phyloP scores from a whole-genome alignment of 352 stramenopile species.

The Pythium dissotocum region DNA sequence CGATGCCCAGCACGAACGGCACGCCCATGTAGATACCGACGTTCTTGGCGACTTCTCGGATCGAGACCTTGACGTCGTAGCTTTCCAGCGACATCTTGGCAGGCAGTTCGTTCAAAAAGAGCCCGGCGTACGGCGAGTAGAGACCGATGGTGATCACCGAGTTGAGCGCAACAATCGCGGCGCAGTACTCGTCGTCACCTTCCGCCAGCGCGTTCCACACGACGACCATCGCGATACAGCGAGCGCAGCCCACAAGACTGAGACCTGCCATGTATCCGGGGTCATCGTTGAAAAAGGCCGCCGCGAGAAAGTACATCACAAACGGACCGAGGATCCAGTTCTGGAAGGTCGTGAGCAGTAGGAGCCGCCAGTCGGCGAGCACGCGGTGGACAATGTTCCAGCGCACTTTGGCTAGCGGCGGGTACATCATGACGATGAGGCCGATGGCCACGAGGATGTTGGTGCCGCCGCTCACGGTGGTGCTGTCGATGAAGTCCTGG shows the following conservation, averaged over 20 bases:
- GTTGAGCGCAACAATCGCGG: slow-evolving; percentile 70
- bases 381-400: slow-evolving; percentile 48
- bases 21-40: slow-evolving; percentile 74
- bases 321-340: slow-evolving; percentile 62
- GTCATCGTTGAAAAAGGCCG: slow-evolving; percentile 48
- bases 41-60: slow-evolving; percentile 46
- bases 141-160: slow-evolving; percentile 56
- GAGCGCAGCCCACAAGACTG: slow-evolving; percentile 62
- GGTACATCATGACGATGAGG: slow-evolving; percentile 64
- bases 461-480: slow-evolving; percentile 39
- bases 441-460: slow-evolving; percentile 54
- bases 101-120: slow-evolving; percentile 54
- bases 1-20: slow-evolving; percentile 39
- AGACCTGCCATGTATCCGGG: slow-evolving; percentile 61
- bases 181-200: slow-evolving; percentile 62
- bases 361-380: slow-evolving; percentile 45
- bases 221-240: slow-evolving; percentile 83
- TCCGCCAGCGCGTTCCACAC: slow-evolving; percentile 69
- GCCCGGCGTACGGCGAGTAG: slow-evolving; percentile 57
- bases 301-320: slow-evolving; percentile 54
- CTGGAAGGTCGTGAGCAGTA: slow-evolving; percentile 48
- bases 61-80: slow-evolving; percentile 43
- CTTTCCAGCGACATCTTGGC: slow-evolving; percentile 38
- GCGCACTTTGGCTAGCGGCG: slow-evolving; percentile 49
- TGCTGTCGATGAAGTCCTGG: slow-evolving; percentile 44